Evolutionary conservation across 257 asterid species (phyloP).

Genomic region (Capsicum baccatum): DNA sequence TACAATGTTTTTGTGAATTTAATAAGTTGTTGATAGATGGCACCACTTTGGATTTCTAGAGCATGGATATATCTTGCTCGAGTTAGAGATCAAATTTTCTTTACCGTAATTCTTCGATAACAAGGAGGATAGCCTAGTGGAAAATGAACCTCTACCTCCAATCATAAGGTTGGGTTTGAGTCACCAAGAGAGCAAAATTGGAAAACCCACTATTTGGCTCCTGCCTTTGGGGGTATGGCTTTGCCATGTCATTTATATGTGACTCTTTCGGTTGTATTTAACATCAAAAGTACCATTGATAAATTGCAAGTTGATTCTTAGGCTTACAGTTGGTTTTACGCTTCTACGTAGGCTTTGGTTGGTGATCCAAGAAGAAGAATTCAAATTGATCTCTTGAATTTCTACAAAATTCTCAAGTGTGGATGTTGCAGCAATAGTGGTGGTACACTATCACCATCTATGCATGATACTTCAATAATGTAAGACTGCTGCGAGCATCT

Average conservation of each 20-base stretch:
- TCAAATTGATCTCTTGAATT: constrained; percentile 85
- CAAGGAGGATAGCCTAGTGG: neutral
- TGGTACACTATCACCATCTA: constrained; percentile 56
- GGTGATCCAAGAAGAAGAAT: constrained; percentile 98
- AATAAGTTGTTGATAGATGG: neutral
- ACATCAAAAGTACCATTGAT: neutral
- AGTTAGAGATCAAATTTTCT: neutral
- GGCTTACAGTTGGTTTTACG: constrained; percentile 32
- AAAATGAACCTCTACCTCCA: neutral
- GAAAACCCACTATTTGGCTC: neutral
- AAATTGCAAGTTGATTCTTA: neutral
- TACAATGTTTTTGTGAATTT: neutral
- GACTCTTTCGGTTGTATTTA: constrained; percentile 12
- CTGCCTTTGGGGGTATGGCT: constrained; percentile 18
- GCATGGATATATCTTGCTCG: neutral
- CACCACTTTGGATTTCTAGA: neutral
- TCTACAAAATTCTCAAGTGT: constrained; percentile 67
- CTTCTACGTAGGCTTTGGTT: constrained; percentile 60
- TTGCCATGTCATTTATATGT: neutral
- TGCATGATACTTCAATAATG: constrained; percentile 85
- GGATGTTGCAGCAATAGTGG: constrained; percentile 72
- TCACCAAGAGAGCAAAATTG: neutral
- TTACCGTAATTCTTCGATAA: neutral
- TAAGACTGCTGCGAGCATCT: constrained; percentile 43
- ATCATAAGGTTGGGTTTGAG: neutral